Evolutionary conservation across 495 filamentous ascomycete species (phyloP), one percentile per base, ranked within the genome.

Genomic region (Ramalina peruviana): DNA sequence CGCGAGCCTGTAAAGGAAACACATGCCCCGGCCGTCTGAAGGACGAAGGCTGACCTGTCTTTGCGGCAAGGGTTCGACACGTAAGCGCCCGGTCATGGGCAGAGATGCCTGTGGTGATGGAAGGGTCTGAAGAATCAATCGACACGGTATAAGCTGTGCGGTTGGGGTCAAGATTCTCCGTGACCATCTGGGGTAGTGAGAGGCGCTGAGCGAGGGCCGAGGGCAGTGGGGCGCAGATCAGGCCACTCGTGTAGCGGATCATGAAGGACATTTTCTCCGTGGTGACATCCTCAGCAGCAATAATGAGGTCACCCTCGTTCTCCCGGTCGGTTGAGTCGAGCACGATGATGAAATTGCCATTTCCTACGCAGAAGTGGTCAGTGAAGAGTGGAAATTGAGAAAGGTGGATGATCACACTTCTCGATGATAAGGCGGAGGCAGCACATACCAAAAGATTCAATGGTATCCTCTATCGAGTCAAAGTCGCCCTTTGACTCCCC

Each of bases 281-380:
- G 19, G 90, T 96, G 58, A 96, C 70, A 54, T 85, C 75, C 33
- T 87, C 73, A 20, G 88, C 93, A 46, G 93, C 86, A 59, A 96
- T 90, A 64, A 98, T 94, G 23, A 98, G 81, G 68, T 98, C 92
- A 58, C 88, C 93, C 73, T 98, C 93, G 67, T 97, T 97, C 64
- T 98, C 93, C 61, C 92, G 89, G 49, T 80, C 74, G 43, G 83
- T 77, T 51, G 83, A 82, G 68, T 98, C 93, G 53, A 97, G 85
- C 19, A 94, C 88, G 47, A 98, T 78, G 61, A 98, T 86, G 75
- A 97, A 97, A 64, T 97, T 79, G 64, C 88, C 89, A 67, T 82
- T 75, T 56, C 76, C 88, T 94, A 54, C 46, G 30, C 36, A 53
- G 33, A 38, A 15, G 21, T 51, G 37, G 42, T 38, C 41, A 26